Evolutionary conservation across 2,329 filamentous ascomycete species (phyloP), one percentile per base, ranked within the genome.

Genomic region (Colletotrichum musae): DNA sequence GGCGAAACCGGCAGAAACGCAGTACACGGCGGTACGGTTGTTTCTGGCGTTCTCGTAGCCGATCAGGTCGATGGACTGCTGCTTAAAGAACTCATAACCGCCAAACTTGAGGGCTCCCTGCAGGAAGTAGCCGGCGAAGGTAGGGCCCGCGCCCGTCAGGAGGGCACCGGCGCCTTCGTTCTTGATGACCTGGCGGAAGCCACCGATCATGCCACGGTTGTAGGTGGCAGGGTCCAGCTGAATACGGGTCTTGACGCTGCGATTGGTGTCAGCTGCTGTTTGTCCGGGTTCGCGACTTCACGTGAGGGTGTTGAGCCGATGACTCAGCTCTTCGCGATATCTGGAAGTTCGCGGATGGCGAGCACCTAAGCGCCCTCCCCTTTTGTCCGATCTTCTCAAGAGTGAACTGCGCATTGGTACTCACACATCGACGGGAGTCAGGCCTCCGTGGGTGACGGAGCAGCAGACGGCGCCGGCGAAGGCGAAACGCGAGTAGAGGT

Each of bases 371-470:
- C 9, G 32, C 32, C 32, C 32, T 36, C 32, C 32, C 32, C 32
- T 36, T 10, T 10, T 36, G 21, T 36, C 32, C 32, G 10, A 36
- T 10, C 7, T 36, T 36, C 10, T 3, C 2, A 10, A 12, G 7
- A 7, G 7, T 10, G 32, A 36, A 9, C 9, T 36, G 32, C 32
- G 9, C 32, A 36, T 10, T 36, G 18, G 21, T 21, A 93, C 95
- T 84, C 96, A 98, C 95, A 99, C 95, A 93, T 99, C 95, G 84
- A 99, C 94, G 80, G 95, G 95, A 76, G 96, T 99, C 79, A 98
- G 91, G 80, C 89, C 92, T 84, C 95, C 96, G 90, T 99, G 96
- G 80, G 96, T 99, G 85, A 98, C 87, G 77, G 95, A 95, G 86
- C 96, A 98, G 91, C 96, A 97, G 88, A 98, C 86, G 78, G 96